Percentiles rank a stretch among this genome's conserved stretches.
These are phyloP conservation scores for Mycena alexandri DNA, from an alignment of 768 basidiomycete species.

Conservation along the genomic window DNA sequence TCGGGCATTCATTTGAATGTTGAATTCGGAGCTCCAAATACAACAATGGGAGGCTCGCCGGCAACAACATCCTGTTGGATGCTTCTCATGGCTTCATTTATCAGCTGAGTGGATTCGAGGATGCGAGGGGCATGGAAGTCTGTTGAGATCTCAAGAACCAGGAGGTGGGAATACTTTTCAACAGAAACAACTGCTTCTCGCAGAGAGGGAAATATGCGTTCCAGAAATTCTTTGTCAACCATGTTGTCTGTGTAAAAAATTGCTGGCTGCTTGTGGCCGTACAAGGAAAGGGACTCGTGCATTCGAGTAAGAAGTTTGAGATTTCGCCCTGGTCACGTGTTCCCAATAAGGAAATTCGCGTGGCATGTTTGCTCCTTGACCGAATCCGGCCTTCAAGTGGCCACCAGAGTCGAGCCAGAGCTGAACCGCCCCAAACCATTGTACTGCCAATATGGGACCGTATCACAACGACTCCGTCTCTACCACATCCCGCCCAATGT, in stretches of 20 bases:
- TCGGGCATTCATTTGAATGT: neutral
- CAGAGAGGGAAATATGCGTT: slow-evolving; percentile 39
- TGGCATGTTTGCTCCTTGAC: no score
- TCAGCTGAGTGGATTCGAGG: neutral
- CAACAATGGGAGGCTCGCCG: slow-evolving; percentile 2
- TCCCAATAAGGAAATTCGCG: no score
- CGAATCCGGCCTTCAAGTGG: no score
- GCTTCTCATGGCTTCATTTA: neutral
- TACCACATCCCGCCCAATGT: no score
- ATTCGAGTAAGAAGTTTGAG: no score
- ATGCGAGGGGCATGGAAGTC: neutral
- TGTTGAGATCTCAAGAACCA: neutral
- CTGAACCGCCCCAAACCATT: no score
- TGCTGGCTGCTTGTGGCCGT: slow-evolving; percentile 15
- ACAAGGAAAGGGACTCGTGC: neutral
- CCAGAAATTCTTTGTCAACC: slow-evolving; percentile 33
- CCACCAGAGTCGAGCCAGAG: no score
- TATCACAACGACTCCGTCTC: no score
- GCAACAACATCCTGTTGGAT: slow-evolving; percentile 7
- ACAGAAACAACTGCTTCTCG: slow-evolving; percentile 39
- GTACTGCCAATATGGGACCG: no score
- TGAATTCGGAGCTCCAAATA: slow-evolving; percentile 5
- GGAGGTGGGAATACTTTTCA: slow-evolving; percentile 41
- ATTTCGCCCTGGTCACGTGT: no score
- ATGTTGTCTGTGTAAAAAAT: slow-evolving; percentile 37